Evolutionary conservation across 768 basidiomycete species (phyloP), one percentile per base, ranked within the genome.

Genomic region (Lanmaoa rubissima): DNA sequence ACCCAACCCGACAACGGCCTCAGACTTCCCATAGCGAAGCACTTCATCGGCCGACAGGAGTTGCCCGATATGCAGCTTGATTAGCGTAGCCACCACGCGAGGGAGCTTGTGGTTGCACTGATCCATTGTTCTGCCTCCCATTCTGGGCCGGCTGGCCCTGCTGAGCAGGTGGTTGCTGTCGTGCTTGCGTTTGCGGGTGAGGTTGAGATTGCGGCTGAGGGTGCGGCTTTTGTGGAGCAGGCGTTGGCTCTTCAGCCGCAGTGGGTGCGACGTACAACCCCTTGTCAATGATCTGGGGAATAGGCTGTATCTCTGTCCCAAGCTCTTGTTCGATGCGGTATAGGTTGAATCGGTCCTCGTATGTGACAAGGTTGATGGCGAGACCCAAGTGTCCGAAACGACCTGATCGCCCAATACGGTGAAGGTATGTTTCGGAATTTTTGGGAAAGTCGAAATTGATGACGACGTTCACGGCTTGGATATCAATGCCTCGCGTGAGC

Each of bases 391-490:
- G 96, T 53, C 97, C 96, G 69, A 97, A 99, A 50, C 96, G 90
- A 53, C 96, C 97, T 4, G 93, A 95, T 59, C 96, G 94, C 69
- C 97, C 96, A 69, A 98, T 98, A 62, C 96, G 90, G 74, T 99
- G 96, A 21, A 99, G 86, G 75, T 99, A 99, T 4, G 96, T 98
- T 74, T 99, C 97, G 58, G 93, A 92, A 72, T 95, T 98, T 82
- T 98, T 97, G 58, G 96, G 96, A 75, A 98, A 97, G 73, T 99
- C 96, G 69, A 99, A 99, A 77, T 98, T 98, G 82, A 99, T 98
- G 68, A 99, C 96, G 72, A 98, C 97, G 75, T 99, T 99, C 60
- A 99, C 96, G 57, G 96, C 97, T 77, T 98, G 97, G 71, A 99
- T 99, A 75, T 99, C 96, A 73, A 99, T 99, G 76, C 96, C 96